Conservation (phyloP, 176 grass and related monocot species). For the Leersia perrieri region DNA sequence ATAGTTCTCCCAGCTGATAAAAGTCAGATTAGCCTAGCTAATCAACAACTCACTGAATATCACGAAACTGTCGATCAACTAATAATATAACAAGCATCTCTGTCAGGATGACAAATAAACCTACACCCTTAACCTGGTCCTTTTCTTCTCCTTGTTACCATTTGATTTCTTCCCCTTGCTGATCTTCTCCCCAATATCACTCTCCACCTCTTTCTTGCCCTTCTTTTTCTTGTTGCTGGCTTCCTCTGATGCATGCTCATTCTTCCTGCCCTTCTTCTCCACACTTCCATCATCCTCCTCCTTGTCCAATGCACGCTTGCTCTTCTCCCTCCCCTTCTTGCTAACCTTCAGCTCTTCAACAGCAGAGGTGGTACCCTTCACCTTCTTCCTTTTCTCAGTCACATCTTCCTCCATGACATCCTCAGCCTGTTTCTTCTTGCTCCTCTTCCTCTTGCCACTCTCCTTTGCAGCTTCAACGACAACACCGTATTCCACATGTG, state of each 20-base stretch:
- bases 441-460: slow-evolving; percentile 42
- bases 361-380: not conserved
- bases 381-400: slow-evolving; percentile 35
- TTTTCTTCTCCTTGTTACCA: slow-evolving; percentile 40
- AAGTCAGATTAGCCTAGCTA: not conserved
- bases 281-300: slow-evolving; percentile 10
- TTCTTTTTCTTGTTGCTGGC: slow-evolving; percentile 26
- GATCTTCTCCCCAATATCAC: slow-evolving; percentile 16
- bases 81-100: not conserved
- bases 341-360: not conserved
- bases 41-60: not conserved
- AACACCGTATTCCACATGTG: not conserved
- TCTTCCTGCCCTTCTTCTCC: slow-evolving; percentile 28
- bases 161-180: slow-evolving; percentile 31
- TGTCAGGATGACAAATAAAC: not conserved
- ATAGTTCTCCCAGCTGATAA: not conserved
- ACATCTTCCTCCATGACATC: slow-evolving; percentile 31
- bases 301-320: slow-evolving; percentile 18
- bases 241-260: slow-evolving; percentile 6
- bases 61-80: not conserved
- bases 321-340: slow-evolving; percentile 28
- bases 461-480: not conserved
- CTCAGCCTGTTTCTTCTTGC: slow-evolving; percentile 24
- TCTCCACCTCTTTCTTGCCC: not conserved
- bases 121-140: slow-evolving; percentile 30